phyloP scores from a whole-genome alignment of 176 grass and related monocot genomes.

The Elymus sibiricus region DNA sequence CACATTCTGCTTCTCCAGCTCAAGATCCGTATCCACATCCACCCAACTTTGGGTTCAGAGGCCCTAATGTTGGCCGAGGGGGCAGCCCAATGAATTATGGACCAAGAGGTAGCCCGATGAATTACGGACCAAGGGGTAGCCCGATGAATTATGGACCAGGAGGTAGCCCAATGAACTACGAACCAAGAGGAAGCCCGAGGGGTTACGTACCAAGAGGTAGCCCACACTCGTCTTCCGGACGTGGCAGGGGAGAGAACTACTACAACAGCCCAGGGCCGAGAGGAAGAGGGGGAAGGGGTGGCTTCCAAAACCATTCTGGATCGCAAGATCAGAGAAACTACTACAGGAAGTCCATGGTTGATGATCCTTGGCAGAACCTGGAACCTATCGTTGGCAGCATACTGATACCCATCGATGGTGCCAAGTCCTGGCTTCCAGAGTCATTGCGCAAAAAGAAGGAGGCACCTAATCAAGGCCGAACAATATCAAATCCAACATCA shows the following conservation, averaged over 20 bases:
- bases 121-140: slow-evolving; percentile 28
- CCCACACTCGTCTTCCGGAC: slow-evolving; percentile 17
- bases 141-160: slow-evolving; percentile 32
- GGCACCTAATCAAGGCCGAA: slow-evolving; percentile 13
- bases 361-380: slow-evolving; percentile 48
- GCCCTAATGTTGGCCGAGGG: slow-evolving; percentile 6
- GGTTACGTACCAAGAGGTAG: slow-evolving; percentile 35
- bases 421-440: slow-evolving; percentile 35
- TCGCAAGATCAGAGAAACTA: slow-evolving; percentile 10
- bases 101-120: slow-evolving; percentile 33
- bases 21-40: slow-evolving; percentile 24
- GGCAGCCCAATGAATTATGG: slow-evolving; percentile 20
- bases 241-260: slow-evolving; percentile 34
- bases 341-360: slow-evolving; percentile 34
- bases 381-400: slow-evolving; percentile 47
- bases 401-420: slow-evolving; percentile 20
- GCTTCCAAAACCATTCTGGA: slow-evolving; percentile 17
- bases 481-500: neutral
- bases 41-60: slow-evolving; percentile 19
- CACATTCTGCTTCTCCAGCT: slow-evolving; percentile 23
- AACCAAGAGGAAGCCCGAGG: slow-evolving; percentile 28
- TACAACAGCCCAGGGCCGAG: slow-evolving; percentile 21
- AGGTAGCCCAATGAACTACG: slow-evolving; percentile 23
- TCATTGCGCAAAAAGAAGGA: slow-evolving; percentile 29
- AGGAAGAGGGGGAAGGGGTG: slow-evolving; percentile 37